These are phyloP conservation scores for Geum urbanum DNA, from an alignment of 306 rosid genomes.

Conservation along the genomic window DNA sequence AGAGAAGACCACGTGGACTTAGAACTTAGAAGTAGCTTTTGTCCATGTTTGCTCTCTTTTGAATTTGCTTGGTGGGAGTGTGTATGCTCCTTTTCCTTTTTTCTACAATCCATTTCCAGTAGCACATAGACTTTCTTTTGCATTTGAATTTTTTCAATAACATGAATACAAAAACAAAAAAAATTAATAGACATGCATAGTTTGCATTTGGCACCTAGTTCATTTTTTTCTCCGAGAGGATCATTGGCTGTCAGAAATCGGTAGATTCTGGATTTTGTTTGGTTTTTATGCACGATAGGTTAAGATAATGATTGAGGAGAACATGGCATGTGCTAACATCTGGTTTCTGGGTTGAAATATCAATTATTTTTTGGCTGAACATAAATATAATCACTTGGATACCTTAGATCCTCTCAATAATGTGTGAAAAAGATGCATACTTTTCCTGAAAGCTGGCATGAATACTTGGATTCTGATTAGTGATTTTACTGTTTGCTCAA, in stretches of 20 bases:
- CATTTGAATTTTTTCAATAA: background rate
- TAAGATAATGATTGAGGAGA: constrained; percentile 20
- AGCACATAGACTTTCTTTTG: background rate
- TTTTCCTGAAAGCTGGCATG: background rate
- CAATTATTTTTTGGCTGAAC: background rate
- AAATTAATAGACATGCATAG: too few relatives aligned
- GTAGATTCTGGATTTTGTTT: constrained; percentile 37
- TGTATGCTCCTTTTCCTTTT: background rate
- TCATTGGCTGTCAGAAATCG: constrained; percentile 34
- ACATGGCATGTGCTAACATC: constrained; percentile 12
- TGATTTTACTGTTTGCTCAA: background rate
- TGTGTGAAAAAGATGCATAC: background rate
- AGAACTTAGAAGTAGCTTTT: background rate
- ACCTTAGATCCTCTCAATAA: background rate
- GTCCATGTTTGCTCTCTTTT: background rate
- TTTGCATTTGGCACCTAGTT: background rate
- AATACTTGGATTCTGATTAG: background rate
- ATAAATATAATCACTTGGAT: background rate
- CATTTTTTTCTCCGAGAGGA: background rate
- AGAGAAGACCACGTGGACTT: constrained; percentile 13
- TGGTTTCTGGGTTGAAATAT: background rate
- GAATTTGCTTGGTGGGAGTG: background rate
- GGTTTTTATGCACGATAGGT: constrained; percentile 24
- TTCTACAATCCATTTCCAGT: background rate
- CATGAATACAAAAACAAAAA: too few relatives aligned